Conservation (phyloP, 176 grass and related monocot species). For the Oryza coarctata region DNA sequence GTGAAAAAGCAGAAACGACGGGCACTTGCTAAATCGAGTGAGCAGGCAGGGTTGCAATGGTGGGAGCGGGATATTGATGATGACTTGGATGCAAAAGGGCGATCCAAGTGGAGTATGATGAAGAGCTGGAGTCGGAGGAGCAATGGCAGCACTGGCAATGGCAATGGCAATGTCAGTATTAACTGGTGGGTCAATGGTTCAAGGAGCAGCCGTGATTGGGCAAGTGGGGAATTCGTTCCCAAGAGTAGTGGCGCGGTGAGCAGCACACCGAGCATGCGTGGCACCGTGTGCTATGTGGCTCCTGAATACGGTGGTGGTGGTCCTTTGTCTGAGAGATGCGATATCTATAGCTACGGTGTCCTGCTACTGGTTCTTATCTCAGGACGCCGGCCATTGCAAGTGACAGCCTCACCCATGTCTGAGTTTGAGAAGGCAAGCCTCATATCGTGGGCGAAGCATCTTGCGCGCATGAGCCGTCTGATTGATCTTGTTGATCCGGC, state of each 20-base stretch:
- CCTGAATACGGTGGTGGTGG: slow-evolving; percentile 65
- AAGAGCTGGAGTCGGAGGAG: slow-evolving; percentile 50
- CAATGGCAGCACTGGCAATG: slow-evolving; percentile 6
- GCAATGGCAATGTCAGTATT: slow-evolving; percentile 29
- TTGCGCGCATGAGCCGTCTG: slow-evolving; percentile 51
- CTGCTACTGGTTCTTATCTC: slow-evolving; percentile 72
- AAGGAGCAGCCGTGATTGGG: slow-evolving; percentile 46
- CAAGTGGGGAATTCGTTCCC: slow-evolving; percentile 43
- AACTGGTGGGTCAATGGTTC: slow-evolving; percentile 63
- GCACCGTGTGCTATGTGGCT: slow-evolving; percentile 79
- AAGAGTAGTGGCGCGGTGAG: slow-evolving; percentile 56
- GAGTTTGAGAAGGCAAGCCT: slow-evolving; percentile 81
- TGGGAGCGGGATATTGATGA: slow-evolving; percentile 57
- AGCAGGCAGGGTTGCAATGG: slow-evolving; percentile 45
- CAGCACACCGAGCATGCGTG: slow-evolving; percentile 88
- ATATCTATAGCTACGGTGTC: slow-evolving; percentile 83
- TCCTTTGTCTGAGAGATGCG: slow-evolving; percentile 65
- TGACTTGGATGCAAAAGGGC: slow-evolving; percentile 40
- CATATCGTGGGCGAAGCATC: slow-evolving; percentile 70
- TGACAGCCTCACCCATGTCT: slow-evolving; percentile 60
- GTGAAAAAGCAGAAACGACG: slow-evolving; percentile 60
- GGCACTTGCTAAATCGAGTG: slow-evolving; percentile 52
- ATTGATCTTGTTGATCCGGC: slow-evolving; percentile 67
- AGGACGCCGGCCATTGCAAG: slow-evolving; percentile 70
- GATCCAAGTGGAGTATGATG: slow-evolving; percentile 51